These are phyloP conservation scores for Tilletia walkeri DNA, from an alignment of 1,284 basidiomycete species.

Conservation along the genomic window DNA sequence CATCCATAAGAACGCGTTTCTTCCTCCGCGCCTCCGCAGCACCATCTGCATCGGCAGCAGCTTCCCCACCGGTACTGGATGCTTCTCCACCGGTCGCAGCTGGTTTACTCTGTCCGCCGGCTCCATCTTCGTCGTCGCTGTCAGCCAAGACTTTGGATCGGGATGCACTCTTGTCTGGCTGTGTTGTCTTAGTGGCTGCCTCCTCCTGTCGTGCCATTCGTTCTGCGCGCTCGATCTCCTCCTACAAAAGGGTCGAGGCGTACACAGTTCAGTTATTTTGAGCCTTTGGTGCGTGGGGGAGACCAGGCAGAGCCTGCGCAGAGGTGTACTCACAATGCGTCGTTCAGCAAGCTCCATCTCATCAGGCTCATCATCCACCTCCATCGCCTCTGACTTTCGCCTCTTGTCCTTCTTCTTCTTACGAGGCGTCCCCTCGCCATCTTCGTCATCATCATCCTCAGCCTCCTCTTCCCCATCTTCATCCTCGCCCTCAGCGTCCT, in stretches of 20 bases:
- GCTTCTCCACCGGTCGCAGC: neutral
- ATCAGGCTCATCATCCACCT: slow-evolving; percentile 48
- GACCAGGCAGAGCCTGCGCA: neutral
- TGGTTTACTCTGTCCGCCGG: neutral
- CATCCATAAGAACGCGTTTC: slow-evolving; percentile 1
- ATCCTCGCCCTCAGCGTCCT: slow-evolving; percentile 51
- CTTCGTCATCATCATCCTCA: slow-evolving; percentile 29
- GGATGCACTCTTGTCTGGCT: slow-evolving; percentile 1
- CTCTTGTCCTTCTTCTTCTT: slow-evolving; percentile 30
- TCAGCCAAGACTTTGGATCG: slow-evolving; percentile 2
- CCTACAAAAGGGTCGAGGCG: neutral
- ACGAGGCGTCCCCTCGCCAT: slow-evolving; percentile 2
- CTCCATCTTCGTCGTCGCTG: slow-evolving; percentile 7
- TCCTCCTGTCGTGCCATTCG: neutral
- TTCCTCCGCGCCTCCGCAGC: neutral
- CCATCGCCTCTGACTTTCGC: slow-evolving; percentile 34
- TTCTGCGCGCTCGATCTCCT: slow-evolving; percentile 12
- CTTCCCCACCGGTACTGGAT: neutral
- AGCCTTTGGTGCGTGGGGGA: neutral
- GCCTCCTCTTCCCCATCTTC: slow-evolving; percentile 48
- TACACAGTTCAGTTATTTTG: too few relatives aligned
- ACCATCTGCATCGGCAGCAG: neutral
- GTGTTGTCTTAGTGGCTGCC: neutral
- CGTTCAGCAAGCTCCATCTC: slow-evolving; percentile 44
- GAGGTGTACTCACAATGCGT: slow-evolving; percentile 26